Evolutionary conservation across 768 basidiomycete species (phyloP), one percentile per base, ranked within the genome.

Genomic region (Boletellus emodensis): DNA sequence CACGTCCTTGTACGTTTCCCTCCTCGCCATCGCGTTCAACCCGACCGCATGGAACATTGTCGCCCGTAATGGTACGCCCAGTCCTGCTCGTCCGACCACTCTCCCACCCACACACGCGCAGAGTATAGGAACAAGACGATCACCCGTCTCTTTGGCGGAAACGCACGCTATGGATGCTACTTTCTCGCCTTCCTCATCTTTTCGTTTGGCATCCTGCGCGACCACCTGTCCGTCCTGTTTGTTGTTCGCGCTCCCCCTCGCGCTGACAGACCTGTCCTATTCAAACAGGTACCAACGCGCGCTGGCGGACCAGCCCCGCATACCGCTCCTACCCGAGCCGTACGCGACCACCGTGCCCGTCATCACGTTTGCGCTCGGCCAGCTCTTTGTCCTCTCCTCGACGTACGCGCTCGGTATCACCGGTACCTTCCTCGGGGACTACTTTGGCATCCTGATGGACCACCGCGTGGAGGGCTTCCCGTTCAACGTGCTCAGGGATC

Each of bases 21-120:
- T 93, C n/a, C 69, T 79, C 4, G 68, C 86, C 51, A 90, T 95
- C 43, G 63, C 82, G 2, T 97, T 97, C 75, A 97, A 97, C 61
- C 95, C 95, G 0, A 83, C 84, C 1, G 93, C 87, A 51, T 99
- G 95, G 95, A 99, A 99, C 69, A 83, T 93, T 54, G 83, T 94
- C 26, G 95, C 95, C 22, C 85, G 84, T 49, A 92, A 94, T 30
- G 40, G 44, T 13, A 17, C 20, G 6, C 39, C 17, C n/a, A 15
- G 20, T 11, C 11, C 15, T 38, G 6, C 36, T 3, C 11, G 30
- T 17, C 8, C 36, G 10, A 28, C 14, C 14, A 22, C 18, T 12
- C 18, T 12, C 32, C 12, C 17, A 39, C 28, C 26, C n/a, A 43
- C 30, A n/a, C 17, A n/a, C 30, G 15, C 35, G 22, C 55, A 87